Conservation (phyloP, 208 protist species). For the Trypanosoma vivax region DNA sequence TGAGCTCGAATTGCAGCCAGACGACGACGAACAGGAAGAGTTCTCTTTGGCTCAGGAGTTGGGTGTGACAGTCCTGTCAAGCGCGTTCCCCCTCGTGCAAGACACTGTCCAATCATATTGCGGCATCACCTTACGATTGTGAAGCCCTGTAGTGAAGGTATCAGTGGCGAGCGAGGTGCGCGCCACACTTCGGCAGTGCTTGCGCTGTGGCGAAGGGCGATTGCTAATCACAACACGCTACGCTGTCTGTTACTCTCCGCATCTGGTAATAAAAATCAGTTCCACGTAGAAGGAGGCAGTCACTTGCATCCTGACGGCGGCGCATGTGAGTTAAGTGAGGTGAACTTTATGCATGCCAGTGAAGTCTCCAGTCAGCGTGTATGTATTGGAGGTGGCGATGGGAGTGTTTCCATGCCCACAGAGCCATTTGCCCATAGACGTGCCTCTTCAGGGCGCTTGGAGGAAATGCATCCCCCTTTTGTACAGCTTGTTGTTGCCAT, state of each 20-base stretch:
- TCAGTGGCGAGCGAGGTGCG: slow-evolving; percentile 5
- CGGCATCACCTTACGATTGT: slow-evolving; percentile 25
- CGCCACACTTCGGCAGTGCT: slow-evolving; percentile 21
- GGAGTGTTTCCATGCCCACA: neutral
- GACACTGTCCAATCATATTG: slow-evolving; percentile 24
- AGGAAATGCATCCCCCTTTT: slow-evolving; percentile 10
- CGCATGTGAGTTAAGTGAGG: too few species aligned
- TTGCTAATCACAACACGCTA: slow-evolving; percentile 24
- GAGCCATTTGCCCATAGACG: neutral
- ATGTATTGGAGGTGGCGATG: too few species aligned
- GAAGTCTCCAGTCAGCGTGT: too few species aligned
- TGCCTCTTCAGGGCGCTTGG: neutral
- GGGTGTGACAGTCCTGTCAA: slow-evolving; percentile 16
- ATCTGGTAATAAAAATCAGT: too few species aligned
- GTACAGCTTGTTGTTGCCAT: slow-evolving; percentile 8
- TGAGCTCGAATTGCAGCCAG: slow-evolving; percentile 7
- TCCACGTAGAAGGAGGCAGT: too few species aligned
- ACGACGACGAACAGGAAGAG: slow-evolving; percentile 18
- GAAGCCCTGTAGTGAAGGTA: slow-evolving; percentile 12
- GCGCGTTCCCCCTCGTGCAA: slow-evolving; percentile 19
- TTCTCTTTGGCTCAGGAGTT: slow-evolving; percentile 31
- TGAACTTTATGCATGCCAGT: too few species aligned
- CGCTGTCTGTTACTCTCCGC: too few species aligned
- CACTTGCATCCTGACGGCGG: too few species aligned
- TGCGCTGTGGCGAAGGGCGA: slow-evolving; percentile 29